phyloP scores from a whole-genome alignment of 2,329 filamentous ascomycete genomes.

The Monilinia laxa region DNA sequence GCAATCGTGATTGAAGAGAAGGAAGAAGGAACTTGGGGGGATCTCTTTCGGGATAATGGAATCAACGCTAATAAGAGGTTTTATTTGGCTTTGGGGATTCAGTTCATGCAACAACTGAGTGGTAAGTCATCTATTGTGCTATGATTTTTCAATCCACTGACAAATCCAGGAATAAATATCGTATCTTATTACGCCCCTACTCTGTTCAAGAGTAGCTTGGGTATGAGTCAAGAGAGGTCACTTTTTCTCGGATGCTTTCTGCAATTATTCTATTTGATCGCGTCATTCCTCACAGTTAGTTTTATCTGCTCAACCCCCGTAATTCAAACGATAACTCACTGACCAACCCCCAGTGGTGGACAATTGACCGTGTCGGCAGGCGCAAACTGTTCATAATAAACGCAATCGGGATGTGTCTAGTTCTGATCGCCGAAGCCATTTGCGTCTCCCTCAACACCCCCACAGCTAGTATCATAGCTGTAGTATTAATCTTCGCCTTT shows the following conservation, averaged over 20 bases:
- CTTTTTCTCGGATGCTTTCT: neutral
- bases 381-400: neutral
- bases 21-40: slow-evolving; percentile 24
- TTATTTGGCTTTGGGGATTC: slow-evolving; percentile 48
- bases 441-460: neutral
- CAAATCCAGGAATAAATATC: neutral
- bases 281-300: neutral
- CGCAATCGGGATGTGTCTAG: neutral
- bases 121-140: slow-evolving; percentile 34
- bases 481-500: neutral
- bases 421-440: neutral
- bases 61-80: slow-evolving; percentile 52
- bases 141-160: no score
- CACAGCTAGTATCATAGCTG: neutral
- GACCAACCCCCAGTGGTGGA: slow-evolving; percentile 38
- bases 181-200: neutral
- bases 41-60: slow-evolving; percentile 44
- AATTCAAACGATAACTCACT: slow-evolving; percentile 47
- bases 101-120: slow-evolving; percentile 51
- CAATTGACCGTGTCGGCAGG: slow-evolving; percentile 17
- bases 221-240: slow-evolving; percentile 1
- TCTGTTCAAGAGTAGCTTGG: neutral
- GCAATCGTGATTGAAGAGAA: slow-evolving; percentile 37
- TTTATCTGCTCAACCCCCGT: neutral
- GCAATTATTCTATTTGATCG: neutral